phyloP scores from a whole-genome alignment of 306 rosid species.

The Cucumis cinereus region DNA sequence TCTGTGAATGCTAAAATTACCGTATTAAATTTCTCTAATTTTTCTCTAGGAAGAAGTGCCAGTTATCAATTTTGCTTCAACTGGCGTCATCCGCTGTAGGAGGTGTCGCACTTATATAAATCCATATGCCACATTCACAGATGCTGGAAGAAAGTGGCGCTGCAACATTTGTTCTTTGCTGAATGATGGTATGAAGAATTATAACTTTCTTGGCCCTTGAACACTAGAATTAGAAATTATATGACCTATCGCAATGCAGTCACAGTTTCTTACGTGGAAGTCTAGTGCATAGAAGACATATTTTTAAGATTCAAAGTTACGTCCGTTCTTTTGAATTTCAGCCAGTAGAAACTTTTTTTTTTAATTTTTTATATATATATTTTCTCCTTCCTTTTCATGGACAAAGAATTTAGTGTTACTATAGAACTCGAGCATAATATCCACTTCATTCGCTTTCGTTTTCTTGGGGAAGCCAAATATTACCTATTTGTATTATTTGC shows the following conservation, averaged over 20 bases:
- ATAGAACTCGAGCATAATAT: not conserved
- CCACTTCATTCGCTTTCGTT: not conserved
- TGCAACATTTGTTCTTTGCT: constrained; percentile 86
- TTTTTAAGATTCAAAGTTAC: not conserved
- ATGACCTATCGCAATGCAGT: not conserved
- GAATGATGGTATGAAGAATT: constrained; percentile 63
- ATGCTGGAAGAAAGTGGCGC: constrained; percentile 92
- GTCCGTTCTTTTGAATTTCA: not conserved
- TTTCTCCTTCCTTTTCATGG: not conserved
- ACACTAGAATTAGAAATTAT: not conserved
- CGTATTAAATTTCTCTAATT: constrained; percentile 13
- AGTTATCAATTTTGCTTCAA: constrained; percentile 59
- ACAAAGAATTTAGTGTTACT: not conserved
- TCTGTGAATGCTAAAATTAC: not conserved
- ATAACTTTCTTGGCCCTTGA: not conserved
- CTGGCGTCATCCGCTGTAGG: constrained; percentile 91
- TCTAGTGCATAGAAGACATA: not conserved
- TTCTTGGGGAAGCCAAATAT: not conserved
- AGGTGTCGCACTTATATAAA: constrained; percentile 95
- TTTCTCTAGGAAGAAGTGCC: constrained; percentile 80
- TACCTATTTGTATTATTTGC: not conserved
- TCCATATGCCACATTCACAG: constrained; percentile 84
- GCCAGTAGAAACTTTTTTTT: not conserved
- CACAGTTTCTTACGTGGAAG: not conserved
- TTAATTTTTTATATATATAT: no score